Base-by-base conservation (phyloP, 73 alveolate species). In the Breviolum minutum region DNA sequence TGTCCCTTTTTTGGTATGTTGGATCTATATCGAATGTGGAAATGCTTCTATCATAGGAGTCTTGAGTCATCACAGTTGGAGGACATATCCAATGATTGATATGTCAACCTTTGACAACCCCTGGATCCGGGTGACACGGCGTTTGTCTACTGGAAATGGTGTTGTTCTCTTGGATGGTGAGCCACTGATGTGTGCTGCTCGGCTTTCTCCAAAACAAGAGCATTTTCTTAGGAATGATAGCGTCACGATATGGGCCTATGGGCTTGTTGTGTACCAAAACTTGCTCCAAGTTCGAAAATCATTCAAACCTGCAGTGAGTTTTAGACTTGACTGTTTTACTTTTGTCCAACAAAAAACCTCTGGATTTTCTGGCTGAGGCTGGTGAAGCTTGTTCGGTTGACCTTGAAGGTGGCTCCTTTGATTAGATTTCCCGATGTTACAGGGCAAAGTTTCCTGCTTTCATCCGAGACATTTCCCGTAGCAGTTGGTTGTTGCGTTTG, bases 151-250 rank as follows among this genome's bases (percentile, higher is more conserved):
- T 5, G 84, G 95, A 3, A 30, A 88, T 19, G 86, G 86, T 8
- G 29, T 88, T 54, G 95, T 88, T 19, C 86, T 88, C 20, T 73
- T 88, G 85, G 95, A 88, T 68, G 95, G 86, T 27, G 61, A 69
- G 73, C 95, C 95, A 9, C 70, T 88, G 85, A 11, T 66, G 22
- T 88, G 95, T 22, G 95, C 71, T 12, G 14, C 95, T 20, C 10
- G 95, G 86, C 82, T 6, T 6, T 40, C 54, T 40, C 54, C 54
- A 40, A 40, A 3, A 40, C 54, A 40, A 40, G 86, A 54, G 20
- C 54, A 0, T 40, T 40, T 40, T 40, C 54, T 40, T 40, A 40
- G 54, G 54, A 40, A n/a, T n/a, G n/a, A n/a, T n/a, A n/a, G n/a
- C n/a, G n/a, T n/a, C n/a, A n/a, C n/a, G n/a, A n/a, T n/a, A n/a